Conservation (phyloP, 2,329 filamentous ascomycete genomes). For the Trichophyton schoenleinii region DNA sequence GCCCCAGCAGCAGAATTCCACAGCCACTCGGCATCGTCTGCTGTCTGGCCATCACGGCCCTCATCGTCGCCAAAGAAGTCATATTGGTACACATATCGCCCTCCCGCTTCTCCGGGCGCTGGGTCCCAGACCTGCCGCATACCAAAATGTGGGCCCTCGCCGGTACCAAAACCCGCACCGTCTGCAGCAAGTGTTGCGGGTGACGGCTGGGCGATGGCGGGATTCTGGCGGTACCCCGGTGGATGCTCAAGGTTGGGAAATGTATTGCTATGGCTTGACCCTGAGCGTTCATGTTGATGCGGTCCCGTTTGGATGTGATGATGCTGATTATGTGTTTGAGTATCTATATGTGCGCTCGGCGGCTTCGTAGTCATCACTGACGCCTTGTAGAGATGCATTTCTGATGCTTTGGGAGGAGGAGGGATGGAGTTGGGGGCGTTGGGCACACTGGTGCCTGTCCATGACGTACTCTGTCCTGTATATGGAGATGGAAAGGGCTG, state of each 20-base stretch:
- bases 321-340: not conserved
- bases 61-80: not conserved
- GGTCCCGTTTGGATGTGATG: not conserved
- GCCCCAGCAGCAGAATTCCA: constrained; percentile 29
- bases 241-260: constrained; percentile 16
- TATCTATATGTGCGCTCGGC: not conserved
- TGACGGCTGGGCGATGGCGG: constrained; percentile 5
- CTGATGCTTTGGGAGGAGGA: constrained; percentile 6
- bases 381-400: not conserved
- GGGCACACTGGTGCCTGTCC: not conserved
- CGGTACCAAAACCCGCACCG: not conserved
- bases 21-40: constrained; percentile 54
- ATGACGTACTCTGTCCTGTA: not conserved
- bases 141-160: not conserved
- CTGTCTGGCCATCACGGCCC: constrained; percentile 27
- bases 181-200: not conserved
- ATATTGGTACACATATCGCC: constrained; percentile 11
- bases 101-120: constrained; percentile 11
- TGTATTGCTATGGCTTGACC: not conserved
- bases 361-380: not conserved
- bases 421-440: not conserved
- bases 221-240: constrained; percentile 22
- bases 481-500: not conserved
- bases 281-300: not conserved
- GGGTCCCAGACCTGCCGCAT: constrained; percentile 12